These are phyloP conservation scores for Coniella lustricola DNA, from an alignment of 2,329 filamentous ascomycete species.

Conservation along the genomic window DNA sequence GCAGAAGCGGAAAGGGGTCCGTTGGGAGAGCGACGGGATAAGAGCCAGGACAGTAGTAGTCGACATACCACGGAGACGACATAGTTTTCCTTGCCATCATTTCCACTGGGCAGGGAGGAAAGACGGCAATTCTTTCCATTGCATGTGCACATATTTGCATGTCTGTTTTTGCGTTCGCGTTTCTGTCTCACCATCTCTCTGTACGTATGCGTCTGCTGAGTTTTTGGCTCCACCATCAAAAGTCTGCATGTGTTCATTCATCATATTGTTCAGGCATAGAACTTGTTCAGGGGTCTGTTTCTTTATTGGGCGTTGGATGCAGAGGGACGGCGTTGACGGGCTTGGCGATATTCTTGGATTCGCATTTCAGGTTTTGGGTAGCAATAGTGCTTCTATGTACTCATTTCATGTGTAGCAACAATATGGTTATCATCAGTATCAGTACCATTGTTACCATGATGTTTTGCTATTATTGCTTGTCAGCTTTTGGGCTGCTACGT, in stretches of 20 bases:
- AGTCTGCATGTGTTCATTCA: too few relatives aligned
- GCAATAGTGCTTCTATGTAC: background rate
- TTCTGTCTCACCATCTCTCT: too few relatives aligned
- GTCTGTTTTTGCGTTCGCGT: too few relatives aligned
- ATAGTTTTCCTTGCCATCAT: background rate
- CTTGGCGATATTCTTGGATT: background rate
- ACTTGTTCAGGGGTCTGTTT: background rate
- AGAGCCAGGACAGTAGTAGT: background rate
- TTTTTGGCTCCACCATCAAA: background rate
- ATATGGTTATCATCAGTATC: too few relatives aligned
- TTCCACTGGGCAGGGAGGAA: background rate
- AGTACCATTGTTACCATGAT: too few relatives aligned
- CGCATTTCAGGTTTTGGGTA: background rate
- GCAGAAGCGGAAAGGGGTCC: too few relatives aligned
- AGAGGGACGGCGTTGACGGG: background rate
- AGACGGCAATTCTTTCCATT: background rate
- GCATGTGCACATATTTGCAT: too few relatives aligned
- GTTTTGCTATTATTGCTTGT: too few relatives aligned
- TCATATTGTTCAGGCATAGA: background rate
- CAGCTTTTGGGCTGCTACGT: too few relatives aligned
- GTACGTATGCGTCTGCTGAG: too few relatives aligned
- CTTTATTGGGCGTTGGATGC: background rate
- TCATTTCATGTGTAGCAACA: too few relatives aligned
- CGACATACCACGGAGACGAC: slow-evolving; percentile 1
- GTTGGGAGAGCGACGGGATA: too few relatives aligned